phyloP scores from a whole-genome alignment of 148 eudicot species.

The Simmondsia chinensis region DNA sequence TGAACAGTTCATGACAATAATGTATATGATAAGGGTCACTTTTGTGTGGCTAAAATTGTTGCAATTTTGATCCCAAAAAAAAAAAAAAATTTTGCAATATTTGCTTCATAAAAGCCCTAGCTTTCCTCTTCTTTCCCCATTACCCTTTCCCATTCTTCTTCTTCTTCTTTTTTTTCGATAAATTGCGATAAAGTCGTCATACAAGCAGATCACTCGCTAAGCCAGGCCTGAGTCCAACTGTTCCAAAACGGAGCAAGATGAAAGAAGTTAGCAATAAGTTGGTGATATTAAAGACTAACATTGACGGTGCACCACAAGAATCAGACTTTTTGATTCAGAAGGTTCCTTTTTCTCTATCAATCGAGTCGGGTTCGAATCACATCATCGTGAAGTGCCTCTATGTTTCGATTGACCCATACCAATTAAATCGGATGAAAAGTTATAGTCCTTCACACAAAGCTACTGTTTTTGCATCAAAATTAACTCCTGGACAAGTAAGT shows the following conservation, averaged over 20 bases:
- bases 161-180: too few relatives aligned
- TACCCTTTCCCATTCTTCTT: too few relatives aligned
- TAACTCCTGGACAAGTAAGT: conserved; percentile 25
- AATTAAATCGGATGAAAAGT: conserved; percentile 43
- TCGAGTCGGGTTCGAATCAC: conserved; percentile 7
- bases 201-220: too few relatives aligned
- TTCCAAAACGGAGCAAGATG: conserved; percentile 7
- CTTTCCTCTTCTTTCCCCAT: too few relatives aligned
- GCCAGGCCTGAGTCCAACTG: too few relatives aligned
- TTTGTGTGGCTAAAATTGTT: too few relatives aligned
- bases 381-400: conserved; percentile 33
- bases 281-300: conserved; percentile 18
- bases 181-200: too few relatives aligned
- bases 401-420: conserved; percentile 39
- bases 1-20: too few relatives aligned
- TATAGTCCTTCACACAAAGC: conserved; percentile 23
- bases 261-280: conserved; percentile 21
- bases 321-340: conserved; percentile 25
- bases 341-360: conserved; percentile 3
- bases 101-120: too few relatives aligned
- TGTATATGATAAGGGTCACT: too few relatives aligned
- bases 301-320: conserved; percentile 35
- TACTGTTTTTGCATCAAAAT: not conserved
- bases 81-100: too few relatives aligned
- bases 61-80: too few relatives aligned